Evolutionary conservation across 2,329 filamentous ascomycete genomes (phyloP).

Genomic region (Juglanconis sp.): DNA sequence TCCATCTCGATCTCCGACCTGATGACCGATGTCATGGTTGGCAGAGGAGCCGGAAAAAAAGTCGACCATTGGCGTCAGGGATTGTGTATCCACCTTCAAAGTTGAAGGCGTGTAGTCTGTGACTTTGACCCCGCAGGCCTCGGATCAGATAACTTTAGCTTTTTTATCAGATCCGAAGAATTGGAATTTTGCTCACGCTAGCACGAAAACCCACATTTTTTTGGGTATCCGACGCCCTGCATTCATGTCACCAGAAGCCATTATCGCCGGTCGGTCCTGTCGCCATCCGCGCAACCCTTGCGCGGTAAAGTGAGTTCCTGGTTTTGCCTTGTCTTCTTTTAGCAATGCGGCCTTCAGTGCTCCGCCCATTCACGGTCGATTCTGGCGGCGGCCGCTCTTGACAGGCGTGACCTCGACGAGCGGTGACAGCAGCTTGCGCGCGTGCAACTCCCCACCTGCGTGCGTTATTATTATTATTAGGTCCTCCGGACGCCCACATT

Average conservation of each 20-base stretch:
- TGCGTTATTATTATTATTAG: conserved; percentile 1
- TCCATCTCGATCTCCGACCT: not conserved
- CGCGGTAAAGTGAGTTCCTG: not conserved
- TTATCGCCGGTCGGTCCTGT: not conserved
- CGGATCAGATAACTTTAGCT: conserved; percentile 5
- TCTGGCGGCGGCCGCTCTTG: conserved; percentile 5
- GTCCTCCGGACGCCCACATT: conserved; percentile 2
- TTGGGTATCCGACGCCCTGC: not conserved
- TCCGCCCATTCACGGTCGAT: conserved; percentile 12
- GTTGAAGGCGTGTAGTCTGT: too few relatives aligned
- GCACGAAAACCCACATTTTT: not conserved
- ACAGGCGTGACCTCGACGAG: conserved; percentile 2
- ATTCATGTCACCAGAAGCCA: not conserved
- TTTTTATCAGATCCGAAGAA: conserved; percentile 4
- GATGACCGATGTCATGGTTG: not conserved
- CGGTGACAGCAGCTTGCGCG: not conserved
- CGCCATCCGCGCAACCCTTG: not conserved
- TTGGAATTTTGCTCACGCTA: not conserved
- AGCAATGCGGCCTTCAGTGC: conserved; percentile 11
- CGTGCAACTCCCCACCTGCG: conserved; percentile 3
- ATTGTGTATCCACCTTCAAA: not conserved
- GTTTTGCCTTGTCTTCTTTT: not conserved
- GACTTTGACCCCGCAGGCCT: not conserved
- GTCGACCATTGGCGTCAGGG: too few relatives aligned
- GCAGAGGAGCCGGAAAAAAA: not conserved